A percentile compares a stretch with the other conserved stretches of the same genome.
phyloP scores from a whole-genome alignment of 768 basidiomycete genomes.

The Xanthoconium purpureum region DNA sequence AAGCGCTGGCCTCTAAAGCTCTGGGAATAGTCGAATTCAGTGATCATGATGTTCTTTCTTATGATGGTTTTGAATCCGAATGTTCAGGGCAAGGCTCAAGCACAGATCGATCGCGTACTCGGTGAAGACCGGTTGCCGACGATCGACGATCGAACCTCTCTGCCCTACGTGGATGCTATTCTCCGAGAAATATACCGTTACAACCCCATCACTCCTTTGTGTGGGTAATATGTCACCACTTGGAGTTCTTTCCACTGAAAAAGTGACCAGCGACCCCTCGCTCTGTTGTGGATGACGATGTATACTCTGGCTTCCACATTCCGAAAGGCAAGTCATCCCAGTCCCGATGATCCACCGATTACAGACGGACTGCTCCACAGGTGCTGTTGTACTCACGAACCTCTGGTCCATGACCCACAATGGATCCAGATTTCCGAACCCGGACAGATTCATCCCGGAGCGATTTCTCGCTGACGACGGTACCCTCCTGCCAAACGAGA shows the following conservation, averaged over 20 bases:
- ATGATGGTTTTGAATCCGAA: constrained; percentile 2
- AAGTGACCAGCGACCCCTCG: neutral
- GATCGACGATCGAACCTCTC: neutral
- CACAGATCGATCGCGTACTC: constrained; percentile 6
- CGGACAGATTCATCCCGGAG: neutral
- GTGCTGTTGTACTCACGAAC: neutral
- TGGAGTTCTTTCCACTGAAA: neutral
- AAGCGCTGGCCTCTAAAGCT: neutral
- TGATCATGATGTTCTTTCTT: constrained; percentile 5
- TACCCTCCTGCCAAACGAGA: neutral
- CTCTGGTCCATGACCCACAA: constrained; percentile 1
- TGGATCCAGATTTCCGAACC: neutral
- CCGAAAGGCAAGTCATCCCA: neutral
- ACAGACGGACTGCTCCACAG: neutral
- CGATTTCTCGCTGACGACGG: neutral
- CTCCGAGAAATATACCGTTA: neutral
- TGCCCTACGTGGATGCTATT: neutral
- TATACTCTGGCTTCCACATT: neutral
- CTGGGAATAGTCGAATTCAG: neutral
- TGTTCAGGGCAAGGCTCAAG: neutral
- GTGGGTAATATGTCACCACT: neutral
- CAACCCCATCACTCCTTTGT: constrained; percentile 3
- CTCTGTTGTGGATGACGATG: neutral
- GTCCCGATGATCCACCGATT: no score
- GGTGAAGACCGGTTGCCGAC: neutral